Evolutionary conservation across 164 flowering plant species (phyloP), one percentile per base, ranked within the genome.

Genomic region (Annona cherimola): DNA sequence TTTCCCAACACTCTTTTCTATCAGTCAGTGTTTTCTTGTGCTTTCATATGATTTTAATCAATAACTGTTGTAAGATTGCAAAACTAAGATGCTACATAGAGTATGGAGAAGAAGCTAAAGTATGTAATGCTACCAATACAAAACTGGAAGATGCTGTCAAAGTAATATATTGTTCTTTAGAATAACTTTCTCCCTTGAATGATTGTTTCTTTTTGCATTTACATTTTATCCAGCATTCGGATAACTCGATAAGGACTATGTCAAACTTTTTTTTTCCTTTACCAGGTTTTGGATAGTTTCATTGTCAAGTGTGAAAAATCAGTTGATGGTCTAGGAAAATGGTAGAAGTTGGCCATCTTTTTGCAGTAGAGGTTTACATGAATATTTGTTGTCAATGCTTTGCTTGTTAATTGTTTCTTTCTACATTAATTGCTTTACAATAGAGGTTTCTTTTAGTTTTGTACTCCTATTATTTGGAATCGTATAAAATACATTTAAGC

Each of bases 281-380:
- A 26, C 14, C 86, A 96, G 98, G 87, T 92, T 74, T 89, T 96
- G 77, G 92, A 87, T 75, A 83, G 76, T 70, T 91, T 93, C 67
- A 61, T 92, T n/a, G 81, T 91, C 1, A 91, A 96, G 71, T 96
- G 88, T 84, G 97, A 92, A 77, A 76, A 80, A 65, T 80, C 89
- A 64, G 82, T 86, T 71, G 90, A 90, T 79, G 99, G 99, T 82
- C 97, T 98, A 60, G 93, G 86, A 67, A 96, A 93, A 77, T 93
- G 98, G 98, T 86, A 79, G 71, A 96, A 88, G 79, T 61, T 91
- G 77, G 79, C 88, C 61, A 61, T 66, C 60, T 96, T 93, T 78
- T 83, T 94, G 42, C 92, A 86, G 70, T 93, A 87, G 77, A 92
- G 98, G 99, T 96, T 74, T 72, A 79, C 59, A 42, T 40, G 69